phyloP scores from a whole-genome alignment of 331 rosid species.

The Telfairia occidentalis region DNA sequence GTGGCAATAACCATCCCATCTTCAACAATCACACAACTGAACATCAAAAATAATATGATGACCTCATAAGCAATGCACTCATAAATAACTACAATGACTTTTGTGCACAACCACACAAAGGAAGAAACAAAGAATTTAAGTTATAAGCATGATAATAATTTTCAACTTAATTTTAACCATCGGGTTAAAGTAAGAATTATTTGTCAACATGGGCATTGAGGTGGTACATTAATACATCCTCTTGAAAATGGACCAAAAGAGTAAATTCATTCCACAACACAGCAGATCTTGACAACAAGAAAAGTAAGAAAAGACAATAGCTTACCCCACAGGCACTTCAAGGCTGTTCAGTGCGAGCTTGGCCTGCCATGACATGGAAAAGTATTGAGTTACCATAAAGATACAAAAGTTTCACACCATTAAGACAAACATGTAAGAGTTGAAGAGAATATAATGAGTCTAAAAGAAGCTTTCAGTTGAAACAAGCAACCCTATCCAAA shows the following conservation, averaged over 20 bases:
- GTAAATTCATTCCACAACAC: not conserved
- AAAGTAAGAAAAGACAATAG: not conserved
- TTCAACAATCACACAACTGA: conserved; percentile 71
- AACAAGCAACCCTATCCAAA: not conserved
- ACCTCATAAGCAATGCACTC: conserved; percentile 10
- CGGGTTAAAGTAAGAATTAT: no score
- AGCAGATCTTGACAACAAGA: not conserved
- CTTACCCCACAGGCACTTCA: conserved; percentile 95
- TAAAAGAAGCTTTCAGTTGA: not conserved
- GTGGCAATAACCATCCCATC: conserved; percentile 59
- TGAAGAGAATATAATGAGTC: not conserved
- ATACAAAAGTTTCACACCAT: conserved; percentile 2
- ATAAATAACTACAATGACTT: not conserved
- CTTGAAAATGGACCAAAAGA: not conserved
- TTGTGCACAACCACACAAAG: not conserved
- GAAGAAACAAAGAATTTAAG: not conserved
- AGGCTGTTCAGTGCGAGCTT: conserved; percentile 52
- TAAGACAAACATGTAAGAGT: not conserved
- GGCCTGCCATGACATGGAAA: conserved; percentile 34
- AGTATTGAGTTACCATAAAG: not conserved
- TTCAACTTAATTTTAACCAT: not conserved
- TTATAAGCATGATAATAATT: not conserved
- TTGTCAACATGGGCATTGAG: not conserved
- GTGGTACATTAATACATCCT: not conserved
- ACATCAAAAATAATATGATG: conserved; percentile 13